phyloP scores from a whole-genome alignment of 257 asterid genomes.

The Capsicum rhomboideum region DNA sequence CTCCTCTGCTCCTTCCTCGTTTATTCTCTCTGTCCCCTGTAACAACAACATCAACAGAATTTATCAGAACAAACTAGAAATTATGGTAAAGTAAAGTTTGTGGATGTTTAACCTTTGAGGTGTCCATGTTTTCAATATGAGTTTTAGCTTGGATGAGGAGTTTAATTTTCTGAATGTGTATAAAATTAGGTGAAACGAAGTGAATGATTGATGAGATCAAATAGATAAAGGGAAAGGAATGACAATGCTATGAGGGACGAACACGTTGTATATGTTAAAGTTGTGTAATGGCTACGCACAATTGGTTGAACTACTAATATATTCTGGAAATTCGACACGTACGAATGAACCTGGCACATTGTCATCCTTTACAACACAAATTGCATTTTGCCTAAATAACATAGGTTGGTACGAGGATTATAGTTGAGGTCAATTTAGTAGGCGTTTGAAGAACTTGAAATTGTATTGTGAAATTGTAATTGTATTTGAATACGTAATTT shows the following conservation, averaged over 20 bases:
- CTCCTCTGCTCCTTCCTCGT: conserved; percentile 28
- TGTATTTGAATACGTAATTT: not conserved
- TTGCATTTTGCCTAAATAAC: not conserved
- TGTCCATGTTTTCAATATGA: conserved; percentile 4
- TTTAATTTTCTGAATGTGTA: not conserved
- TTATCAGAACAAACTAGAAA: not conserved
- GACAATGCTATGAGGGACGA: not conserved
- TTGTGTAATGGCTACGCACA: not conserved
- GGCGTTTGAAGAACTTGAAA: not conserved
- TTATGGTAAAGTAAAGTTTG: not conserved
- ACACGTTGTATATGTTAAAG: not conserved
- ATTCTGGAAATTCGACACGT: not conserved
- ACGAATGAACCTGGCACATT: not conserved
- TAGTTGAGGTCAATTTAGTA: not conserved
- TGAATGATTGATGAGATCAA: not conserved
- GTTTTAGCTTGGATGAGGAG: not conserved
- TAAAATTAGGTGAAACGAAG: not conserved
- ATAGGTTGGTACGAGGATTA: not conserved
- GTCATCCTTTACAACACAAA: not conserved
- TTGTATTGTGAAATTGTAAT: not conserved
- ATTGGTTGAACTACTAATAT: not conserved
- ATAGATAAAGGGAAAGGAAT: not conserved
- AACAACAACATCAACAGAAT: not conserved
- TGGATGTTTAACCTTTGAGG: conserved; percentile 8
- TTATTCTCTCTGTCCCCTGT: conserved; percentile 18